Conservation (phyloP, 2,329 filamentous ascomycete genomes). For the Fusarium guadeloupense region DNA sequence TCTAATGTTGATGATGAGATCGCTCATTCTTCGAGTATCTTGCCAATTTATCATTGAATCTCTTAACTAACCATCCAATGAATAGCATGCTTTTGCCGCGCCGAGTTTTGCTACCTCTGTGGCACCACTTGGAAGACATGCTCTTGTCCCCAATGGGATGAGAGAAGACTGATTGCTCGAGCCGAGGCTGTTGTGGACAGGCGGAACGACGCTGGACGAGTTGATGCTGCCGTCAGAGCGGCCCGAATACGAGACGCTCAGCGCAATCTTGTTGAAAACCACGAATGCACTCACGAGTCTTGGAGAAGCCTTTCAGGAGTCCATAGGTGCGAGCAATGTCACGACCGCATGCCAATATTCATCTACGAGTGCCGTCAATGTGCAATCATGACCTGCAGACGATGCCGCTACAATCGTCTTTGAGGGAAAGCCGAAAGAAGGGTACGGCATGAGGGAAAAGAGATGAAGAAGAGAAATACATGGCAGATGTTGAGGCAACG, state of each 20-base stretch:
- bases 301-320: constrained; percentile 51
- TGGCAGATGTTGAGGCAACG: no score
- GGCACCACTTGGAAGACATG: constrained; percentile 55
- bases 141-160: constrained; percentile 50
- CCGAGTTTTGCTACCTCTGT: constrained; percentile 59
- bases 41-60: no score
- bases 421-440: no score
- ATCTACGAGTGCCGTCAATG: constrained; percentile 60
- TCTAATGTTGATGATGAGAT: no score
- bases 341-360: constrained; percentile 49
- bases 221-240: neutral
- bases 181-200: constrained; percentile 48
- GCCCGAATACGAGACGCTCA: neutral
- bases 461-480: no score
- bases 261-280: constrained; percentile 39
- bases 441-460: no score
- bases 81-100: constrained; percentile 56
- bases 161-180: constrained; percentile 46
- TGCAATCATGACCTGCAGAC: constrained; percentile 54
- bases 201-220: neutral
- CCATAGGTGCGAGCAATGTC: constrained; percentile 56
- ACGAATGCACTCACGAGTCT: constrained; percentile 51
- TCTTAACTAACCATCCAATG: neutral
- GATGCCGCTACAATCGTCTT: constrained; percentile 55
- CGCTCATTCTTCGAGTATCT: no score